Evolutionary conservation across 257 asterid species (phyloP).

Genomic region (Echites panduratus): DNA sequence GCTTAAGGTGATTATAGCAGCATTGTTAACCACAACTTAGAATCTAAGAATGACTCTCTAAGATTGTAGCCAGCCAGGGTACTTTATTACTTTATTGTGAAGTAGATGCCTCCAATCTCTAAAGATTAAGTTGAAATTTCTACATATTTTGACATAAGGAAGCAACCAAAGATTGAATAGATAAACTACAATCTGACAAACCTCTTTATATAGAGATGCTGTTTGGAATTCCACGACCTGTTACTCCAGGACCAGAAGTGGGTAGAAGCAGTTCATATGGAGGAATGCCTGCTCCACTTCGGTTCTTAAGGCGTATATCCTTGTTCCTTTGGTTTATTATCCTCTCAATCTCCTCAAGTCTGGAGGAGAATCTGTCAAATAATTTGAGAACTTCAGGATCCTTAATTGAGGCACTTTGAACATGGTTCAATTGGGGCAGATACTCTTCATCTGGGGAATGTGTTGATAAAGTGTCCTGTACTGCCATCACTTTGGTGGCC

Average conservation of each 20-base stretch:
- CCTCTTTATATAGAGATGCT: constrained; percentile 64
- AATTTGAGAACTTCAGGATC: constrained; percentile 63
- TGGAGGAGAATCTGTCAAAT: constrained; percentile 45
- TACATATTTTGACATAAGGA: not conserved
- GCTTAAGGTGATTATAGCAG: not conserved
- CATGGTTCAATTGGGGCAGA: constrained; percentile 52
- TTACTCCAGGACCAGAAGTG: constrained; percentile 68
- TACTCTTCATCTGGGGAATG: constrained; percentile 90
- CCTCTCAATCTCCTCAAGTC: constrained; percentile 58
- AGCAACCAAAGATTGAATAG: not conserved
- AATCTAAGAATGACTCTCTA: too few species aligned
- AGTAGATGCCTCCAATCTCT: not conserved
- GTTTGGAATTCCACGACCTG: constrained; percentile 86
- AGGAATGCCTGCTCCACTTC: constrained; percentile 90
- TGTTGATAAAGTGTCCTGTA: constrained; percentile 80
- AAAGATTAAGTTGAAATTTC: not conserved
- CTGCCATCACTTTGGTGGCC: constrained; percentile 94
- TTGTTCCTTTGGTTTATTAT: constrained; percentile 57
- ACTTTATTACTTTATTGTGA: not conserved
- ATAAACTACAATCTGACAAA: not conserved
- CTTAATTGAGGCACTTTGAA: constrained; percentile 47
- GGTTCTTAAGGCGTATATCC: constrained; percentile 44
- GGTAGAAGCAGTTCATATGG: constrained; percentile 80
- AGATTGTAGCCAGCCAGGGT: too few species aligned
- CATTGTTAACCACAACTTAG: not conserved